A percentile compares a stretch with the other conserved stretches of the same genome.
These are phyloP conservation scores for Aspergillus clavatus DNA, from an alignment of 2,329 filamentous ascomycete species.

Conservation along the genomic window DNA sequence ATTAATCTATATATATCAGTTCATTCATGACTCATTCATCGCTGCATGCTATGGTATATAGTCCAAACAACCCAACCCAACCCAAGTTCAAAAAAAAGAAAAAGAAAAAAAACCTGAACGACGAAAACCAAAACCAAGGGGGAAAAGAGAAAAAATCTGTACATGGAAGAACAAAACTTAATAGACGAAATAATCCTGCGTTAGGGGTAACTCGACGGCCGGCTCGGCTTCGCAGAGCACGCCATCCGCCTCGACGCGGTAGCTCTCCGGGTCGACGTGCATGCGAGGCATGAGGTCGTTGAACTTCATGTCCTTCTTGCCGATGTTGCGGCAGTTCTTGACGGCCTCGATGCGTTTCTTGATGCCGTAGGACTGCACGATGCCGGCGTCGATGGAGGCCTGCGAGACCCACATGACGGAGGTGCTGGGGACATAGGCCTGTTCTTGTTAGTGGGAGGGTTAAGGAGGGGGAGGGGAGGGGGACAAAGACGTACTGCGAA, in stretches of 20 bases:
- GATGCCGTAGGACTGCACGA: slow-evolving; percentile 66
- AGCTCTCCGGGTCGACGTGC: slow-evolving; percentile 87
- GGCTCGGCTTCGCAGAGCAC: slow-evolving; percentile 68
- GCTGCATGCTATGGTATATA: background rate
- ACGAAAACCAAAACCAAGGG: no score
- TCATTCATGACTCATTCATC: background rate
- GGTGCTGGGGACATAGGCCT: slow-evolving; percentile 62
- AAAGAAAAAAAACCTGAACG: background rate
- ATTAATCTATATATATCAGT: no score
- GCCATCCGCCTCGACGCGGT: slow-evolving; percentile 81
- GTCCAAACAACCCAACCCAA: background rate
- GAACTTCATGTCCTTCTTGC: slow-evolving; percentile 86
- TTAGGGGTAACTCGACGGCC: slow-evolving; percentile 64
- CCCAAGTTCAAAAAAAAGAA: background rate
- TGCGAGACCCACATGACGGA: slow-evolving; percentile 80
- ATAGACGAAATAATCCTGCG: slow-evolving; percentile 50
- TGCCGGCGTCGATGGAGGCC: slow-evolving; percentile 62
- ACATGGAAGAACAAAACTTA: no score
- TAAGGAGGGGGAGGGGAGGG: background rate
- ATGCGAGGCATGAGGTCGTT: slow-evolving; percentile 81
- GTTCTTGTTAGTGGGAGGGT: background rate
- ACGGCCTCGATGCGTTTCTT: slow-evolving; percentile 77
- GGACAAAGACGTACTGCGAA: slow-evolving; percentile 53
- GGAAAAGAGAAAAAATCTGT: no score
- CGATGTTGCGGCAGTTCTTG: slow-evolving; percentile 65